These are phyloP conservation scores for Coemansia asiatica DNA, from an alignment of 192 early-diverging fungal genomes.

Conservation along the genomic window DNA sequence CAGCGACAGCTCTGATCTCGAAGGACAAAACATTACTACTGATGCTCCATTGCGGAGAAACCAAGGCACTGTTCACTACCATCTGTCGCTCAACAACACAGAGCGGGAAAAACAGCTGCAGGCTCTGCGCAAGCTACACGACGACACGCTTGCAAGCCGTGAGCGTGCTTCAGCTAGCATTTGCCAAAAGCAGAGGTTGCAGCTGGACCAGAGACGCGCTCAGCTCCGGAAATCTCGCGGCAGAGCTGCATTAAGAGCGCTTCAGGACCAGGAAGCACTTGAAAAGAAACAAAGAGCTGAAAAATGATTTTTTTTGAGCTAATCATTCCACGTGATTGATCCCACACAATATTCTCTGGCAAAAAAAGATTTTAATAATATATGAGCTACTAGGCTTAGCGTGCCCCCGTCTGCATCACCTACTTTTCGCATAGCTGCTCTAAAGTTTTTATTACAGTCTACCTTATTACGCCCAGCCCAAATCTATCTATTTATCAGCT, in stretches of 20 bases:
- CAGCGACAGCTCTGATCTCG: slow-evolving; percentile 8
- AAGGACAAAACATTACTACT: neutral
- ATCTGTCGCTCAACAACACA: slow-evolving; percentile 13
- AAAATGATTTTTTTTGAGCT: neutral
- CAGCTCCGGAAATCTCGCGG: slow-evolving; percentile 4
- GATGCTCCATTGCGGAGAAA: slow-evolving; percentile 4
- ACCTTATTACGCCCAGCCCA: too few species aligned
- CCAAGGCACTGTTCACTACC: slow-evolving; percentile 26
- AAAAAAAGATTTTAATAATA: neutral
- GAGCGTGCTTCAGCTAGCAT: slow-evolving; percentile 13
- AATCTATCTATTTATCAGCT: too few species aligned
- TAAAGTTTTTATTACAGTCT: neutral
- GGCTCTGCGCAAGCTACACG: slow-evolving; percentile 19
- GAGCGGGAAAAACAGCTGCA: slow-evolving; percentile 34
- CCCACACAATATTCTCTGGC: slow-evolving; percentile 7
- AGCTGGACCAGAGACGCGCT: slow-evolving; percentile 15
- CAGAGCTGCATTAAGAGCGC: neutral
- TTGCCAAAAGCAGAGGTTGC: slow-evolving; percentile 18
- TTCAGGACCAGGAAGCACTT: slow-evolving; percentile 1
- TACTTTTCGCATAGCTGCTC: neutral
- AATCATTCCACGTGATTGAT: slow-evolving; percentile 17
- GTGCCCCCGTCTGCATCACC: neutral
- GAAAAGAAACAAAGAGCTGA: neutral
- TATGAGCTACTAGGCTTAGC: neutral
- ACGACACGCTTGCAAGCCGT: slow-evolving; percentile 17